These are phyloP conservation scores for Linum trigynum DNA, from an alignment of 345 rosid genomes.

Conservation along the genomic window DNA sequence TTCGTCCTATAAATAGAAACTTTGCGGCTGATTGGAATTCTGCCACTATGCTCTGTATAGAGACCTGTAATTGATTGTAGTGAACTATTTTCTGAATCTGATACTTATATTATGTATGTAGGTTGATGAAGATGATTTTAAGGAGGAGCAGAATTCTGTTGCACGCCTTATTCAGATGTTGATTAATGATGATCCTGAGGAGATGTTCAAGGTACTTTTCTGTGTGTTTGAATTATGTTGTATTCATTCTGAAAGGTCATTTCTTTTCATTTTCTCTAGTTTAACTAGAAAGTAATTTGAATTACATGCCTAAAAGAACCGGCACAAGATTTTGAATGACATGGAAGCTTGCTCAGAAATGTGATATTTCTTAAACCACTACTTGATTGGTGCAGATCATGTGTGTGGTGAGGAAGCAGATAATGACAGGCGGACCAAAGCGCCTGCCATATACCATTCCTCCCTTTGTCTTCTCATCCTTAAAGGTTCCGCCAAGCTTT, in stretches of 20 bases:
- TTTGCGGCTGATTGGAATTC: background rate
- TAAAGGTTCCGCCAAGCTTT: slow-evolving; percentile 52
- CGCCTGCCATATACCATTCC: slow-evolving; percentile 88
- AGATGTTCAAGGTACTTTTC: slow-evolving; percentile 81
- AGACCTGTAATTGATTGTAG: slow-evolving; percentile 1
- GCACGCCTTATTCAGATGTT: slow-evolving; percentile 92
- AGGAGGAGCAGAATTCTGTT: slow-evolving; percentile 96
- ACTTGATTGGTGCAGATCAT: slow-evolving; percentile 49
- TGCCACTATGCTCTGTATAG: too few relatives aligned
- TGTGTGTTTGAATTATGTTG: background rate
- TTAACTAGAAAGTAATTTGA: too few relatives aligned
- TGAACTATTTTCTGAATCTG: background rate
- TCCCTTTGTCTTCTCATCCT: slow-evolving; percentile 77
- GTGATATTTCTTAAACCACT: background rate
- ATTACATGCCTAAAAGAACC: too few relatives aligned
- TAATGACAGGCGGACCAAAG: slow-evolving; percentile 85
- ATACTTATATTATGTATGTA: slow-evolving; percentile 18
- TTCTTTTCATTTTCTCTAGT: too few relatives aligned
- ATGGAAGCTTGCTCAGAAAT: too few relatives aligned
- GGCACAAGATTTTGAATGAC: too few relatives aligned
- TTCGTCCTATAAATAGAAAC: background rate
- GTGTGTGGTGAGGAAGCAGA: slow-evolving; percentile 64
- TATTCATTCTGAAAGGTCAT: too few relatives aligned
- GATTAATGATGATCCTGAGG: slow-evolving; percentile 76
- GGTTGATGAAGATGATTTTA: slow-evolving; percentile 94